Percentiles rank a stretch among this genome's conserved stretches.
Evolutionary conservation across 768 basidiomycete genomes (phyloP).

Genomic region (Dacryopinax primogenitus): DNA sequence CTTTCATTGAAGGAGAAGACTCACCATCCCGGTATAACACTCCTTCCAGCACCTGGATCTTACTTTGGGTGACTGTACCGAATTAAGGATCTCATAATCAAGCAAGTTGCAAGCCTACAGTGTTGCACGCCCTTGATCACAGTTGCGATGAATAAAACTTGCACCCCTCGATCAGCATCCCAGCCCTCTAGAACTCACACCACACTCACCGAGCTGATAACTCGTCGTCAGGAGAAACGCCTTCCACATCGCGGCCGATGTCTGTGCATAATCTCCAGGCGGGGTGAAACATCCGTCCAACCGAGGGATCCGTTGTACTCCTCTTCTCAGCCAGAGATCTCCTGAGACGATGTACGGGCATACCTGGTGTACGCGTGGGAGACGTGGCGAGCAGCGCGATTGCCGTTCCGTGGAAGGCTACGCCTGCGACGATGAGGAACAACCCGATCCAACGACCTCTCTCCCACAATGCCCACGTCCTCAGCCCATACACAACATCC

Average conservation of each 20-base stretch:
- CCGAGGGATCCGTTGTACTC: no score
- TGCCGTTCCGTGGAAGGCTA: no score
- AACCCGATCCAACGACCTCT: background rate
- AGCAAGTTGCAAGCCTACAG: no score
- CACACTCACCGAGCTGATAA: background rate
- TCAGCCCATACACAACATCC: background rate
- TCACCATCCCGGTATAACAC: background rate
- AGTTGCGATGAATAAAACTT: background rate
- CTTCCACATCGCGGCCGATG: no score
- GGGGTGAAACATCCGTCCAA: no score
- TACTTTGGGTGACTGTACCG: no score
- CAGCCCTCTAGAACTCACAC: background rate
- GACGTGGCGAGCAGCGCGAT: no score
- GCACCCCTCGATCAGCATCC: background rate
- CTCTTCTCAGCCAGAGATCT: no score
- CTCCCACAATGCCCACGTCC: background rate
- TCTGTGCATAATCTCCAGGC: no score
- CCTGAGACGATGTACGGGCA: background rate
- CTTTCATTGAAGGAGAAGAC: no score
- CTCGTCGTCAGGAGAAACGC: background rate
- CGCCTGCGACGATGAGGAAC: background rate
- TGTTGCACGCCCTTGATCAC: background rate
- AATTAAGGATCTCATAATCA: no score
- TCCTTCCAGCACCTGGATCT: background rate
- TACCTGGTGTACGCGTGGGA: background rate